Percentiles rank a stretch among this genome's conserved stretches.
Conservation (phyloP, 2,329 filamentous ascomycete species). For the Pleomassaria siparia region DNA sequence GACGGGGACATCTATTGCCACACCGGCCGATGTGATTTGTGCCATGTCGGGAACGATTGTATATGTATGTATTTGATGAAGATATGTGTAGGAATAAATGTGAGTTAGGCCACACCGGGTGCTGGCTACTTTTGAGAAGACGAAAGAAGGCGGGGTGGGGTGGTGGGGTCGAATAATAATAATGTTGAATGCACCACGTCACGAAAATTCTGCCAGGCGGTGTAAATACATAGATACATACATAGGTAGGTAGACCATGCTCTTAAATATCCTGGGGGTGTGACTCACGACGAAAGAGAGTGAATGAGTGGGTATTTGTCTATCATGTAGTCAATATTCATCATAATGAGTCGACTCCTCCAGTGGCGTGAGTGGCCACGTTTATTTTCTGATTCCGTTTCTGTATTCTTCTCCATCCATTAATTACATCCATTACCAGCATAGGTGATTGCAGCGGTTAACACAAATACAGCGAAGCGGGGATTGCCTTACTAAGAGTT, state of each 20-base stretch:
- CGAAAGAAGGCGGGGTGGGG: not conserved
- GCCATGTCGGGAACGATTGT: not conserved
- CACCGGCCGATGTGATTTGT: not conserved
- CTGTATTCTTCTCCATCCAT: too few relatives aligned
- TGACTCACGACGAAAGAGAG: too few relatives aligned
- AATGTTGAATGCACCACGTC: not conserved
- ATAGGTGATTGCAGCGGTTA: not conserved
- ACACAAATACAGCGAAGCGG: not conserved
- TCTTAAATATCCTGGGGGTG: too few relatives aligned
- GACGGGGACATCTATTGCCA: not conserved
- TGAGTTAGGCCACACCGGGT: not conserved
- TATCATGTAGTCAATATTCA: too few relatives aligned
- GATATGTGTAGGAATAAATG: not conserved
- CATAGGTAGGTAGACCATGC: too few relatives aligned
- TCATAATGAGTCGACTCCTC: too few relatives aligned
- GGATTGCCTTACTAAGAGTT: not conserved
- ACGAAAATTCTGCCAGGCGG: conserved; percentile 1
- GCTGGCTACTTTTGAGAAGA: not conserved
- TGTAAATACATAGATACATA: too few relatives aligned
- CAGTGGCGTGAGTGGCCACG: too few relatives aligned
- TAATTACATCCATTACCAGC: too few relatives aligned
- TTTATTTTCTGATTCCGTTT: too few relatives aligned
- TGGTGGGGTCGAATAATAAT: conserved; percentile 2
- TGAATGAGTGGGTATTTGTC: too few relatives aligned
- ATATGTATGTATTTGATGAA: not conserved